Evolutionary conservation across 495 filamentous ascomycete species (phyloP).

Genomic region (Tirmania nivea): DNA sequence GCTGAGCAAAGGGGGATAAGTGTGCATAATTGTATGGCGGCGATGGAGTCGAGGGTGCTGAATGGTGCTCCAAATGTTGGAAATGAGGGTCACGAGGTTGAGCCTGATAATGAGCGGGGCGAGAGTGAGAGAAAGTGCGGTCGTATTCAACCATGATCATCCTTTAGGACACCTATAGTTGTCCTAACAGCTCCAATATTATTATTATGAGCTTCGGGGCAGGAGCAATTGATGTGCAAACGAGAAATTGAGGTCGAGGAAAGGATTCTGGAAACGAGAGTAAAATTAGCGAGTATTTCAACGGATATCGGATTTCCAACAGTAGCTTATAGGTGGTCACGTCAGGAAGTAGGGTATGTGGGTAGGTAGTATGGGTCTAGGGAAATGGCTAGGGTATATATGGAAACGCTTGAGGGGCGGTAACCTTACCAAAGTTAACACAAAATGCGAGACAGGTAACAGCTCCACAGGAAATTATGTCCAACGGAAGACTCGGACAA

Average conservation of each 20-base stretch:
- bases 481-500: neutral
- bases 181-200: no score
- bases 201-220: no score
- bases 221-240: no score
- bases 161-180: conserved; percentile 1
- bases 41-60: conserved; percentile 20
- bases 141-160: conserved; percentile 23
- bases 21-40: conserved; percentile 20
- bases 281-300: neutral
- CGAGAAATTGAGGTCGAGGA: no score
- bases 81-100: conserved; percentile 13
- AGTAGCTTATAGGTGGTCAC: neutral
- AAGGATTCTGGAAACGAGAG: no score
- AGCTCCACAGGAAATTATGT: neutral
- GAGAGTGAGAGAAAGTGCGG: conserved; percentile 14
- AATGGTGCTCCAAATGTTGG: conserved; percentile 19
- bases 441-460: neutral
- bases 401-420: conserved; percentile 8
- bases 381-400: conserved; percentile 18
- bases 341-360: neutral
- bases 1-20: conserved; percentile 14
- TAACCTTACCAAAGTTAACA: neutral
- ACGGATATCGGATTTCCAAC: neutral
- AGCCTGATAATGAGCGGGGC: conserved; percentile 15
- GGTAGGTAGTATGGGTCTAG: conserved; percentile 10